Conservation (phyloP, 2,329 filamentous ascomycete genomes). For the Paraphaeosphaeria minitans region DNA sequence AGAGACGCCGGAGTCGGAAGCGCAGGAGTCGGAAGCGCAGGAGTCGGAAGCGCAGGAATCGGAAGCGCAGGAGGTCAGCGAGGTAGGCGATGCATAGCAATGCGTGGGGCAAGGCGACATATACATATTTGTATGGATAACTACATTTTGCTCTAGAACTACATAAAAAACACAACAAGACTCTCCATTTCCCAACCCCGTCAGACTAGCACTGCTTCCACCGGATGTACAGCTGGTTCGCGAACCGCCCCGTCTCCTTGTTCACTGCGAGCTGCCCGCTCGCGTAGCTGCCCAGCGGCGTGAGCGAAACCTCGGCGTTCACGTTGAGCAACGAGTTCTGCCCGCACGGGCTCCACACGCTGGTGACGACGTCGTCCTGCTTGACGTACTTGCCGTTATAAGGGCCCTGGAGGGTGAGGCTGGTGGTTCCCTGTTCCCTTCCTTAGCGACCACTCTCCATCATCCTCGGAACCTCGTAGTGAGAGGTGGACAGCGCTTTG, state of each 20-base stretch:
- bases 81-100: not conserved
- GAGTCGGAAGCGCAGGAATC: not conserved
- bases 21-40: not conserved
- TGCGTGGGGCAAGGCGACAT: not conserved
- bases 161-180: not conserved
- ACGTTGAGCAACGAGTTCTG: constrained; percentile 37
- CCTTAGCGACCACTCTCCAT: not conserved
- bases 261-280: constrained; percentile 34
- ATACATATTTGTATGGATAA: not conserved
- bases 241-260: constrained; percentile 34
- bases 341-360: constrained; percentile 40
- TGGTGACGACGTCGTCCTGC: constrained; percentile 45
- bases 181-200: not conserved
- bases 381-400: constrained; percentile 52
- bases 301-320: constrained; percentile 37
- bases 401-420: constrained; percentile 47
- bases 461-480: not conserved
- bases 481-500: not conserved
- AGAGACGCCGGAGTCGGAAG: constrained; percentile 29
- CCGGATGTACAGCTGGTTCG: constrained; percentile 34
- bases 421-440: not conserved
- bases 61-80: not conserved
- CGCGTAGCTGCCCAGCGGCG: constrained; percentile 24
- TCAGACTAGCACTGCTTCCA: constrained; percentile 41
- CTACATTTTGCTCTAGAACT: not conserved